A percentile compares a stretch with the other conserved stretches of the same genome.
Evolutionary conservation across 2,329 filamentous ascomycete species (phyloP).

Genomic region (Aureobasidium sp.): DNA sequence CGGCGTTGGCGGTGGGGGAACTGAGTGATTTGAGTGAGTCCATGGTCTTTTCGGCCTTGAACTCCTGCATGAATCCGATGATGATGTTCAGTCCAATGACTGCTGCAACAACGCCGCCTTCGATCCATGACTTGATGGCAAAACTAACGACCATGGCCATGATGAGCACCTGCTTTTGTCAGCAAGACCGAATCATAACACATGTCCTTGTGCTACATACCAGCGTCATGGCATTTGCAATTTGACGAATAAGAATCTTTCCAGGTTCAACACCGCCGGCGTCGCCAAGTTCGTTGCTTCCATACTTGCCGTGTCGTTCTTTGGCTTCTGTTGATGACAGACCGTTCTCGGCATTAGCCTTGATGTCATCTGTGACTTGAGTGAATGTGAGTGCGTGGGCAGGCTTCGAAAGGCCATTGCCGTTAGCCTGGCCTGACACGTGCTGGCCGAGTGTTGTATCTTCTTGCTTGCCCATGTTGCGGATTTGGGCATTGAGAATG

Average conservation of each 20-base stretch:
- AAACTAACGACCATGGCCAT: slow-evolving; percentile 42
- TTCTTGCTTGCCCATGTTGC: slow-evolving; percentile 31
- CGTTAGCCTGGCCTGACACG: slow-evolving; percentile 38
- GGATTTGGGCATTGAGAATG: slow-evolving; percentile 12
- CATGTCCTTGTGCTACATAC: slow-evolving; percentile 30
- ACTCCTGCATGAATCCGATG: slow-evolving; percentile 41
- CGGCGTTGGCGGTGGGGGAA: slow-evolving; percentile 38
- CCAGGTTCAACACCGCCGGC: slow-evolving; percentile 59
- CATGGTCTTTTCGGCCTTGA: slow-evolving; percentile 42
- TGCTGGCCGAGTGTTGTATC: slow-evolving; percentile 30
- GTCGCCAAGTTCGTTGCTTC: slow-evolving; percentile 62
- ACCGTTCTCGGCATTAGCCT: slow-evolving; percentile 59
- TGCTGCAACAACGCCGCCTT: slow-evolving; percentile 40
- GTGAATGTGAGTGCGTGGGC: slow-evolving; percentile 54
- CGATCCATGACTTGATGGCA: slow-evolving; percentile 39
- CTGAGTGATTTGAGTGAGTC: slow-evolving; percentile 39
- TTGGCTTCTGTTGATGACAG: slow-evolving; percentile 53
- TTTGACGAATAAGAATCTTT: slow-evolving; percentile 64
- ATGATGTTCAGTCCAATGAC: slow-evolving; percentile 39
- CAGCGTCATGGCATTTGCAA: slow-evolving; percentile 71
- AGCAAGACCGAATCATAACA: not conserved
- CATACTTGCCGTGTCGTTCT: slow-evolving; percentile 51
- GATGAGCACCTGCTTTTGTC: slow-evolving; percentile 31
- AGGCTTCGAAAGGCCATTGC: slow-evolving; percentile 49
- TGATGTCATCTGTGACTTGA: slow-evolving; percentile 48